A percentile compares a stretch with the other conserved stretches of the same genome.
These are phyloP conservation scores for Pholiota adiposa DNA, from an alignment of 1,284 basidiomycete species.

Conservation along the genomic window DNA sequence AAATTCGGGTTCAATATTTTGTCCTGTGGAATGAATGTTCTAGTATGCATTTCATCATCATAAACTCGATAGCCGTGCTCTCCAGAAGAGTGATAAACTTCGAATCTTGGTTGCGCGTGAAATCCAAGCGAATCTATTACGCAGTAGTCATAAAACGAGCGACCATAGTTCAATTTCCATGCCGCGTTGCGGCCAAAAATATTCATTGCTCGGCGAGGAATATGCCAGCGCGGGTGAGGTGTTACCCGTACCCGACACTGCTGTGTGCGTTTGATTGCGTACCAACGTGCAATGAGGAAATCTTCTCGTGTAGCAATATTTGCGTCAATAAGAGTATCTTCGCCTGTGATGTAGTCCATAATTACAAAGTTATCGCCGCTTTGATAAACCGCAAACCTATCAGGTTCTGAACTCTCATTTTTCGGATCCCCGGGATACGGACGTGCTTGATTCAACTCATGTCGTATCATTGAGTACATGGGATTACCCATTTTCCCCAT, in stretches of 20 bases:
- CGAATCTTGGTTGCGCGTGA: neutral
- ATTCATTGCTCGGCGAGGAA: neutral
- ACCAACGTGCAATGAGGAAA: neutral
- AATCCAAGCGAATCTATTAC: neutral
- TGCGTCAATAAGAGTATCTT: neutral
- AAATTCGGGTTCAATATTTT: neutral
- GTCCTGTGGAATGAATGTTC: neutral
- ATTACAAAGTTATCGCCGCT: neutral
- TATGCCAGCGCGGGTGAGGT: neutral
- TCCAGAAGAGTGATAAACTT: neutral
- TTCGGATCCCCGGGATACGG: slow-evolving; percentile 4
- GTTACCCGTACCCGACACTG: neutral
- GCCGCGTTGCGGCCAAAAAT: neutral
- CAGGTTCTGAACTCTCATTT: neutral
- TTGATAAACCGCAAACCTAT: neutral
- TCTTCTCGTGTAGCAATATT: neutral
- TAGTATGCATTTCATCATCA: neutral
- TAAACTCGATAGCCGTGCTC: neutral
- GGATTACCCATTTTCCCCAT: neutral
- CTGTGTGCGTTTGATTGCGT: slow-evolving; percentile 3
- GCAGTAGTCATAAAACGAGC: neutral
- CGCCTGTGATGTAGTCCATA: neutral
- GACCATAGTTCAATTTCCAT: neutral
- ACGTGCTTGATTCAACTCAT: neutral
- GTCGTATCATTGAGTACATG: neutral